Percentiles rank a stretch among this genome's conserved stretches.
Evolutionary conservation across 2,329 filamentous ascomycete genomes (phyloP).

Genomic region (Geoglossum cookeanum): DNA sequence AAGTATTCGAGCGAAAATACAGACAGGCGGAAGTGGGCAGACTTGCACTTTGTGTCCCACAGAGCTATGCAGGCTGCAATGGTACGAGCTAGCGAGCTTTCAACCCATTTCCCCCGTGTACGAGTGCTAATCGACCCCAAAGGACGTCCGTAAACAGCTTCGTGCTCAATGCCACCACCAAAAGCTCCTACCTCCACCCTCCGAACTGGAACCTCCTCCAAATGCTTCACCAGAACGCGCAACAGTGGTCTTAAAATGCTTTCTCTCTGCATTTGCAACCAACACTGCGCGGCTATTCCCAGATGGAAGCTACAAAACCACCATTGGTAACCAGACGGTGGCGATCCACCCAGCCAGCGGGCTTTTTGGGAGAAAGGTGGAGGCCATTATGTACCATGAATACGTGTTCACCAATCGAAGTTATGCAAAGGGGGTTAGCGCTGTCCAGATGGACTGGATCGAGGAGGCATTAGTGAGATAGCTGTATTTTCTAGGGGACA

Average conservation of each 20-base stretch:
- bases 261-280: slow-evolving; percentile 37
- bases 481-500: too few relatives aligned
- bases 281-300: slow-evolving; percentile 41
- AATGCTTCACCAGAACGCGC: slow-evolving; percentile 19
- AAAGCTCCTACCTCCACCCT: slow-evolving; percentile 19
- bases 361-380: slow-evolving; percentile 38
- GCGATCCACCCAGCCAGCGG: slow-evolving; percentile 43
- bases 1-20: slow-evolving; percentile 37
- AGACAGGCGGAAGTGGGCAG: slow-evolving; percentile 40
- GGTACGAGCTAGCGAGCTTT: slow-evolving; percentile 11
- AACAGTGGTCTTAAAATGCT: slow-evolving; percentile 34
- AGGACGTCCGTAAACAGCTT: slow-evolving; percentile 42
- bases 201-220: slow-evolving; percentile 6
- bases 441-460: slow-evolving; percentile 43
- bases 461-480: slow-evolving; percentile 24
- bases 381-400: slow-evolving; percentile 45
- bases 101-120: too few relatives aligned
- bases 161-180: slow-evolving; percentile 32
- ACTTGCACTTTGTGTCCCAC: slow-evolving; percentile 38
- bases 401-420: slow-evolving; percentile 46
- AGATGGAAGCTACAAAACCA: slow-evolving; percentile 41
- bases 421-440: slow-evolving; percentile 42
- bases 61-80: slow-evolving; percentile 46
- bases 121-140: background rate
- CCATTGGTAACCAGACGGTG: slow-evolving; percentile 41